Percentiles rank a stretch among this genome's conserved stretches.
These are phyloP conservation scores for Phalaenopsis hybrid DNA, from an alignment of 116 monocot species.

Conservation along the genomic window DNA sequence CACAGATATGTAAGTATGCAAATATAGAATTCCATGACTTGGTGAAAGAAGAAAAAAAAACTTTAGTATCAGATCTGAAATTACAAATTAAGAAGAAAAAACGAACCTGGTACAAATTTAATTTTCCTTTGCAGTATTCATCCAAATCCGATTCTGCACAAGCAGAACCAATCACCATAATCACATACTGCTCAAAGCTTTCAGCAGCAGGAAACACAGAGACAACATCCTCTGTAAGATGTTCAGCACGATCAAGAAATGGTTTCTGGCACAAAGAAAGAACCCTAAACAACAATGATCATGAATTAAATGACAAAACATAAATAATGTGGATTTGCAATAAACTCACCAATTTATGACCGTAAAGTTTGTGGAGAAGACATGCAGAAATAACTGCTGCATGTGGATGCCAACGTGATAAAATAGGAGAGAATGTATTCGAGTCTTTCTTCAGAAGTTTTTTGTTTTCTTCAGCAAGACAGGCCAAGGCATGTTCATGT, in stretches of 20 bases:
- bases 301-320: not conserved
- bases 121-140: constrained; percentile 51
- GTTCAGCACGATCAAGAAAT: constrained; percentile 87
- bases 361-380: constrained; percentile 90
- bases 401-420: constrained; percentile 62
- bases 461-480: constrained; percentile 77
- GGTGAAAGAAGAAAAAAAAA: not conserved
- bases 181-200: constrained; percentile 75
- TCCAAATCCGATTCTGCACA: constrained; percentile 67
- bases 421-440: constrained; percentile 60
- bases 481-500: constrained; percentile 71
- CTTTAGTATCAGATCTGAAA: not conserved
- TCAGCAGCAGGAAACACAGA: constrained; percentile 88
- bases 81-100: not conserved
- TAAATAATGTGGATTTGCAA: not conserved
- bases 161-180: constrained; percentile 65
- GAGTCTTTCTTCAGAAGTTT: constrained; percentile 83
- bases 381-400: constrained; percentile 81
- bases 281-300: constrained; percentile 1
- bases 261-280: constrained; percentile 58
- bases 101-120: constrained; percentile 63
- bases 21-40: not conserved
- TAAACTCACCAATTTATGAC: constrained; percentile 68
- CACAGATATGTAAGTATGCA: no score
- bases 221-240: constrained; percentile 92